Base-by-base conservation (phyloP, 1,284 basidiomycete species). In the Thecaphora thlaspeos region DNA sequence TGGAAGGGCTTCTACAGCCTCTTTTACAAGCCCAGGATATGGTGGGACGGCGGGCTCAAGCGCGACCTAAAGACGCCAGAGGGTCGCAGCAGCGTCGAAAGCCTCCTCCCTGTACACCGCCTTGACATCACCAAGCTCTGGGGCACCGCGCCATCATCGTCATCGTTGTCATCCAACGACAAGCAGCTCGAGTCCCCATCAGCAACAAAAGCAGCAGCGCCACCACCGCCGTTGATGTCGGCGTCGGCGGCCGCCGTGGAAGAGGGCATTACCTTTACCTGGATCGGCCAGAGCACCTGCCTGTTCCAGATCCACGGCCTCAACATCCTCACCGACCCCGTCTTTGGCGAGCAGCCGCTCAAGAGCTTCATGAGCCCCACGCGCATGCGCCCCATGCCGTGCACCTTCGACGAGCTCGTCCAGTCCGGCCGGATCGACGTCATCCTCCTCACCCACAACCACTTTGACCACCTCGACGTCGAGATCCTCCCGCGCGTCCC, bases 311-410 rank as follows among this genome's bases (percentile, higher is more conserved):
- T 82, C 37, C 78, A 80, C 43, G 80, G 80, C 17, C 71, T 82
- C 12, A 77, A 77, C 17, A 80, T 82, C 42, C 70, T 82, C 18
- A 82, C 81, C 36, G 82, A 82, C 56, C 82, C 82, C 1, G 80
- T 81, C 11, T 79, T 82, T 23, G 79, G 79, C 36, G 73, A 80
- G 43, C 77, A 79, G 28, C 81, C 81, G 0, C 63, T 82, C 10
- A 72, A 73, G 3, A 80, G 77, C 14, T 48, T 78, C 15, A 56
- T 81, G 17, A 80, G 79, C 3, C 81, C 81, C 4, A 70, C 73
- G 32, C 68, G 81, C 18, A 64, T 82, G 41, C 73, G 79, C 1
- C 79, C 80, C 18, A 59, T 79, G 23, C 81, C 81, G 0, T 81
- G 81, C 63, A 69, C 57, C 1, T 64, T 81, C 19, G 60, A 74